Base-by-base conservation (phyloP, 2,329 filamentous ascomycete species). In the Colletotrichum liaoningense region DNA sequence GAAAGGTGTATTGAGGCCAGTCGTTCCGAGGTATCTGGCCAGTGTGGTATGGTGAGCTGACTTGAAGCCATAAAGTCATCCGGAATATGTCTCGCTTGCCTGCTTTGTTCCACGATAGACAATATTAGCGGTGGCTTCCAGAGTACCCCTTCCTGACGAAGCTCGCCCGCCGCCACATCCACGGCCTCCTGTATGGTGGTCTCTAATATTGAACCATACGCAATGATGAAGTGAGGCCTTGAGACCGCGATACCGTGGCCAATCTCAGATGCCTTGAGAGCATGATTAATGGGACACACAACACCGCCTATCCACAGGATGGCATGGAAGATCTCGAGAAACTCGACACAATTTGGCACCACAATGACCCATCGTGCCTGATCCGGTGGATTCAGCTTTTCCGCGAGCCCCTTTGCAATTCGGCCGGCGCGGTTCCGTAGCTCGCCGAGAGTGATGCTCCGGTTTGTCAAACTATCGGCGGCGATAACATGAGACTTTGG, bases 321-420 rank as follows among this genome's bases (percentile, higher is more conserved):
- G 4, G 84, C 80, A 63, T 86, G 84, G 24, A 84, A 81, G 5
- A 83, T 73, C 69, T 86, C 85, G 2, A 86, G 77, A 67, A 84
- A 86, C 14, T 86, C 84, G 35, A 86, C 84, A 55, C 82, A 84
- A 74, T 86, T 86, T 5, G 85, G 85, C 6, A 86, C 76, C 6
- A 85, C 79, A n/a, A 86, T 77, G 1, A 80, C 83, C 84, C 84
- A 85, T 68, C 82, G 79, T 7, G 81, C 78, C 59, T 83, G 82
- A 60, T 84, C 81, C 28, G 69, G 64, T 5, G 83, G 83, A 2
- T 74, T 73, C 28, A 83, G 77, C 5, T 76, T 77, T 24, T 79
- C 75, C 16, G 79, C 74, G 16, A 86, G 76, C 1, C 85, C 84
- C 35, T 82, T 79, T 22, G 84, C 84, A 24, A 86, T 79, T 30